Evolutionary conservation across 352 stramenopile genomes (phyloP), one percentile per base, ranked within the genome.

Genomic region (Phytophthora ohioensis): DNA sequence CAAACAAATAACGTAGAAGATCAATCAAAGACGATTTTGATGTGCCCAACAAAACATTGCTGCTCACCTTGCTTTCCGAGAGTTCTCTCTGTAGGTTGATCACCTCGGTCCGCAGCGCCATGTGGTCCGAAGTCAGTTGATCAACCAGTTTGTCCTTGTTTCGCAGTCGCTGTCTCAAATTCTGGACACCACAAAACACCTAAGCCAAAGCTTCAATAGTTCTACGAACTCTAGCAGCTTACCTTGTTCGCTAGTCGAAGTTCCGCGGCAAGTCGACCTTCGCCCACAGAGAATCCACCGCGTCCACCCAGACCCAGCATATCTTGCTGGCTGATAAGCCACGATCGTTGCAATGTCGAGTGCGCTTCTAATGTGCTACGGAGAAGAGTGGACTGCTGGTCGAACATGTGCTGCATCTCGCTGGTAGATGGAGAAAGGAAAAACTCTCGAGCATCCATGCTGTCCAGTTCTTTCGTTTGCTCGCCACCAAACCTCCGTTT

Each of bases 351-450:
- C 15, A 96, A 67, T 38, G 87, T 87, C 7, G 85, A 79, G 62
- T 96, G 89, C 27, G 84, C 79, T 65, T 93, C 82, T 67, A 96
- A 78, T 17, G 89, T 82, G 38, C 72, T 81, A 15, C 89, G 85
- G 3, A 96, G 76, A 15, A 93, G 38, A 12, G 73, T 79, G 4
- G 89, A 93, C 47, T 96, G 89, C 67, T 96, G 89, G 30, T 93
- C 79, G 67, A 96, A 93, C 89, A 96, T 94, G 67, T 92, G 84
- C 73, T 96, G 82, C 87, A 96, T 93, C 69, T 96, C 89, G 51
- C 82, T 93, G 9, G 73, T 91, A 31, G 89, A 96, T n/a, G 87
- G 87, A 35, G 85, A 93, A 12, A 96, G 71, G 45, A 95, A 93
- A 58, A 92, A 87, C 46, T 95, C 85, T 35, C 81, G 80, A 17